Evolutionary conservation across 1,284 basidiomycete genomes (phyloP), one percentile per base, ranked within the genome.

Genomic region (Hymenochaete sp.): DNA sequence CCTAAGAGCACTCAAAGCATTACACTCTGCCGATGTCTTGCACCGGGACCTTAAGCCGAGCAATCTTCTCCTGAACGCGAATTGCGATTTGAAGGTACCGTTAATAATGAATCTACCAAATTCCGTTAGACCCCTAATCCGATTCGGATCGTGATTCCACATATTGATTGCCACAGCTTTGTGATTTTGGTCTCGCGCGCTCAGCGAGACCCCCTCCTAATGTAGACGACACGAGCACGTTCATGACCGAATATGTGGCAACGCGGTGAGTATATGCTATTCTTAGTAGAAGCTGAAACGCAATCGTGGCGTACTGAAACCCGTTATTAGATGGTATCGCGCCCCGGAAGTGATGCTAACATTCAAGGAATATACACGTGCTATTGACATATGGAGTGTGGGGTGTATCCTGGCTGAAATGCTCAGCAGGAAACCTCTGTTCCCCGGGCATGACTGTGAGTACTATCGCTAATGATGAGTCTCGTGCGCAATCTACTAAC

Each of bases 301-400:
- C 3, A 22, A 4, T 2, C 10, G n/a, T 27, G 33, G 21, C 24
- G 21, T 41, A 45, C 44, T 27, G 53, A 40, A 40, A 10, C 19
- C 8, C 10, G 27, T 16, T 25, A 19, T 27, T 33, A 82, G 91
- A 60, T 95, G 91, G 92, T 95, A 95, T 59, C 80, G 91, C 22
- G 92, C 91, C 0, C 91, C 92, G 0, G 91, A 95, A 63, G 89
- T 95, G 52, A 95, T 95, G 92, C 73, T 95, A 32, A 93, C 91
- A 0, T 93, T 93, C 70, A 92, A 93, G 60, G 83, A 93, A 65
- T 93, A 95, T 60, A 92, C 88, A 1, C 82, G 84, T 40, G 89
- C 91, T 0, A 93, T 95, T 60, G 90, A 95, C 57, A 79, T 93
- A 55, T 96, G 92, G 92, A 84, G 81, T 50, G 88, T 95, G 2